phyloP scores from a whole-genome alignment of 1,139 yeast genomes.

The Saccharomyces hybrid region DNA sequence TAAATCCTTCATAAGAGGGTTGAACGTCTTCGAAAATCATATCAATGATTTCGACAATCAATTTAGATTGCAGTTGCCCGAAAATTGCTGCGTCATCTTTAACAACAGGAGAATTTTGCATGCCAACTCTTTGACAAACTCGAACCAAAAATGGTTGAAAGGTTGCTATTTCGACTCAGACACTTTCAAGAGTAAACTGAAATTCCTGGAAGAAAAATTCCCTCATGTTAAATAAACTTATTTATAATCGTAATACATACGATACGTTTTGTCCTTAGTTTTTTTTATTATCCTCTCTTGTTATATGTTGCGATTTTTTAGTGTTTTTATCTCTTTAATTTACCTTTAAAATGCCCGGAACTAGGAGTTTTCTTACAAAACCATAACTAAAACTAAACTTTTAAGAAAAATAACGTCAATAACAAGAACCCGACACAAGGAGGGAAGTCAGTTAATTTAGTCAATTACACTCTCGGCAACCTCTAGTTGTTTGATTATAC shows the following conservation, averaged over 20 bases:
- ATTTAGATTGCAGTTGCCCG: slow-evolving; percentile 48
- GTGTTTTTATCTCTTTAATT: neutral
- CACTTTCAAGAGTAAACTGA: slow-evolving; percentile 54
- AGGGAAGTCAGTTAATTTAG: too few relatives aligned
- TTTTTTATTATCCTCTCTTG: neutral
- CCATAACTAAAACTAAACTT: too few relatives aligned
- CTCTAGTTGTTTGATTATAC: too few relatives aligned
- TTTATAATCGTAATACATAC: too few relatives aligned
- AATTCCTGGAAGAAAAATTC: slow-evolving; percentile 32
- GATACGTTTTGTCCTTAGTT: neutral
- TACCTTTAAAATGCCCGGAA: too few relatives aligned
- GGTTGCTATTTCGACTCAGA: slow-evolving; percentile 76
- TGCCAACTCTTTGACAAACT: slow-evolving; percentile 54
- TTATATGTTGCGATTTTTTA: neutral
- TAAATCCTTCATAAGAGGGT: slow-evolving; percentile 55
- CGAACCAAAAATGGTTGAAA: slow-evolving; percentile 58
- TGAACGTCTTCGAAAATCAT: slow-evolving; percentile 50
- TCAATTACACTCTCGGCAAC: too few relatives aligned
- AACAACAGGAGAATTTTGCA: slow-evolving; percentile 70
- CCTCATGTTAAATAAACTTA: neutral
- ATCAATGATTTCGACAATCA: slow-evolving; percentile 52
- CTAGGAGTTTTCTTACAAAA: too few relatives aligned
- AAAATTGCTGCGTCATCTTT: slow-evolving; percentile 61
- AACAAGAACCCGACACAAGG: too few relatives aligned
- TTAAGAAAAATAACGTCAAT: too few relatives aligned